Base-by-base conservation (phyloP, 129 eudicot species). In the Flaveria ramosissima region DNA sequence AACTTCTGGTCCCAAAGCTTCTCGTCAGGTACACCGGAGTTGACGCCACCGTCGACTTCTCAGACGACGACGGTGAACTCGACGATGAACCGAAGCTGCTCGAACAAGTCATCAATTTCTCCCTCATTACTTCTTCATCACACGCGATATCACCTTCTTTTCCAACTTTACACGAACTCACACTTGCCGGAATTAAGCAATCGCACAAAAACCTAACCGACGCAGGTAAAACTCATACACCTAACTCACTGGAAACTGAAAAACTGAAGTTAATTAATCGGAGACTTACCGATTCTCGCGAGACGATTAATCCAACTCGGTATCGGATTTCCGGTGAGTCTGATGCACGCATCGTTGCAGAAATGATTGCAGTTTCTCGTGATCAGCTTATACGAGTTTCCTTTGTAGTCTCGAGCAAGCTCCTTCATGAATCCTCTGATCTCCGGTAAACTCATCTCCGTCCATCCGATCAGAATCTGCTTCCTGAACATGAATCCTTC, bases 251-350 rank as follows among this genome's bases (percentile, higher is more conserved):
- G 69, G 23, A 21, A 70, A n/a, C n/a, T n/a, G n/a, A 26, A 78
- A 70, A 27, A 6, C 15, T 6, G 2, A 50, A 50, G 19, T 14
- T 51, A 51, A 13, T 16, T 13, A 5, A 8, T 51, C 30, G 45
- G 3, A 15, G 57, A 32, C 81, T 77, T 82, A 92, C 98, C 94
- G 47, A 90, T 85, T 75, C 94, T 77, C 14, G 98, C 98, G 30
- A 92, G 94, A 24, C 98, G 96, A 84, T 92, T 92, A 14, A 92
- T 88, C 96, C 98, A 92, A 57, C 82, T 85, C 0, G 98, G 98
- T 16, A 92, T 92, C 0, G 90, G 77, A 71, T 85, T 90, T 15
- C 92, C 90, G 64, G 94, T 74, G 80, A 92, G 98, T 27, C 80
- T 76, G 70, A 88, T 20, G 63, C 92, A 90, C 67, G 89, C 96